A percentile compares a stretch with the other conserved stretches of the same genome.
phyloP scores from a whole-genome alignment of 2,329 filamentous ascomycete genomes.

The Torrubiellomyces zombiae region DNA sequence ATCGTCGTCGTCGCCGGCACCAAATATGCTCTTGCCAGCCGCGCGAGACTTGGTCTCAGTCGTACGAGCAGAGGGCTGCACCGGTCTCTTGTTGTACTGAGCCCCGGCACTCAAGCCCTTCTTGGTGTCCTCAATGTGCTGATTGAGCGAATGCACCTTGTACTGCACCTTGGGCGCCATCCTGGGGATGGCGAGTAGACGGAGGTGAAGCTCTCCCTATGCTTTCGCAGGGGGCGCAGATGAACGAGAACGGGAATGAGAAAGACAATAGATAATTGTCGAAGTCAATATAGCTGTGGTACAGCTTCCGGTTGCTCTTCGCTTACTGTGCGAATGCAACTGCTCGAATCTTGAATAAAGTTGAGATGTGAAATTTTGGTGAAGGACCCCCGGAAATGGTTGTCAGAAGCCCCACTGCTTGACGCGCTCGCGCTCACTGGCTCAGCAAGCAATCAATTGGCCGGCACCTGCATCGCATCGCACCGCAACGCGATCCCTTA shows the following conservation, averaged over 20 bases:
- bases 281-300: too few relatives aligned
- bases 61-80: constrained; percentile 9
- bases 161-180: constrained; percentile 21
- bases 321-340: too few relatives aligned
- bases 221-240: too few relatives aligned
- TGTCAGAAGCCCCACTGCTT: constrained; percentile 2
- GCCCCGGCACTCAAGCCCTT: constrained; percentile 17
- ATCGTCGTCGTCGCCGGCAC: constrained; percentile 12
- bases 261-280: too few relatives aligned
- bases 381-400: not conserved
- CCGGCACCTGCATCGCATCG: too few relatives aligned
- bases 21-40: constrained; percentile 12
- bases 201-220: too few relatives aligned
- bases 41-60: constrained; percentile 14
- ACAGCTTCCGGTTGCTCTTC: too few relatives aligned
- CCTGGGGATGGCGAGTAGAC: constrained; percentile 7
- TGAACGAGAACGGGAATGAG: too few relatives aligned
- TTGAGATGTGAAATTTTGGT: constrained; percentile 6
- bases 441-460: too few relatives aligned
- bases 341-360: too few relatives aligned
- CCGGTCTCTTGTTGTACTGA: constrained; percentile 15
- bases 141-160: constrained; percentile 19
- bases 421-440: constrained; percentile 3
- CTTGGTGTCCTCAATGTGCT: constrained; percentile 21
- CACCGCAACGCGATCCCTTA: too few relatives aligned